Percentiles rank a stretch among this genome's conserved stretches.
Evolutionary conservation across 768 basidiomycete species (phyloP).

Genomic region (Paxillus ammoniavirescens): DNA sequence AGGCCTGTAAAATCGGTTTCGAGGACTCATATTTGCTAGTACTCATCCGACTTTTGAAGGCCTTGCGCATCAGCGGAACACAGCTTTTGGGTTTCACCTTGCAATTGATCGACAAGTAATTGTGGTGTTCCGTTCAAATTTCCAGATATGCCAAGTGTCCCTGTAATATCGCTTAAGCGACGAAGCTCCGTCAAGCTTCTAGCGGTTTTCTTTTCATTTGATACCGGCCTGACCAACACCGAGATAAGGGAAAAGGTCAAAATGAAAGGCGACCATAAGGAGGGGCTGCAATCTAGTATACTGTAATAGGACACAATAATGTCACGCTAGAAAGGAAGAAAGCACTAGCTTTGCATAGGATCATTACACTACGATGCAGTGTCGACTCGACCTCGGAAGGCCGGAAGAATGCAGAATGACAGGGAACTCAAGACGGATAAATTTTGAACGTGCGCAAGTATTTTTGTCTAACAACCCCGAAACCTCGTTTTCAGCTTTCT

Average conservation of each 20-base stretch:
- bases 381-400: constrained; percentile 3
- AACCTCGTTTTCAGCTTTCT: neutral
- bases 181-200: constrained; percentile 21
- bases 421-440: neutral
- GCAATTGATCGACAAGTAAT: constrained; percentile 5
- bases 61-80: constrained; percentile 8
- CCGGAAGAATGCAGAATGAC: neutral
- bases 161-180: constrained; percentile 24
- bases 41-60: neutral
- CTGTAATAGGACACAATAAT: constrained; percentile 19
- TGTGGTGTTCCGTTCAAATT: constrained; percentile 14
- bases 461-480: constrained; percentile 4
- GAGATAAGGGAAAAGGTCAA: neutral
- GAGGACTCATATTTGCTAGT: too few relatives aligned
- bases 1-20: neutral
- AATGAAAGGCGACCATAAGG: constrained; percentile 1
- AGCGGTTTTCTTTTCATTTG: constrained; percentile 10
- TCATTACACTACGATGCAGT: neutral
- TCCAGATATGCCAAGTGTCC: constrained; percentile 25
- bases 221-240: neutral
- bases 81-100: constrained; percentile 1
- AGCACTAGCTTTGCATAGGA: constrained; percentile 16
- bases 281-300: constrained; percentile 12
- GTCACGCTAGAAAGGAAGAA: constrained; percentile 5
- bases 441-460: constrained; percentile 1